Evolutionary conservation across 179 eudicot species (phyloP), one percentile per base, ranked within the genome.

Genomic region (Spinacia oleracea): DNA sequence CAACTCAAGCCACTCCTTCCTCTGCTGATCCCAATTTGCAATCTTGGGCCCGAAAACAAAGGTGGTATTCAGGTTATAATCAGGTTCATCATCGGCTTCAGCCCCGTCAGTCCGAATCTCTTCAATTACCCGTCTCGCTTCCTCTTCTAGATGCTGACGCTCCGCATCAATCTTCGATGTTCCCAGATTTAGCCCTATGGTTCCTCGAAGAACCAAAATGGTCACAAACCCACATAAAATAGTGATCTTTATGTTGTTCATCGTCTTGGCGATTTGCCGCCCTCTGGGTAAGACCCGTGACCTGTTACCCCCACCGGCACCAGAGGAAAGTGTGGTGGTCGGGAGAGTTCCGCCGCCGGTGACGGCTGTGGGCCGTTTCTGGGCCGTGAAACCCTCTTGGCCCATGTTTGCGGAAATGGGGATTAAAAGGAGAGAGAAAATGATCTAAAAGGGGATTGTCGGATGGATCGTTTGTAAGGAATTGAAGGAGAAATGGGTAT

Each of bases 211-310:
- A n/a, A 90, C 91, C 31, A 90, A 70, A 53, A 90, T 83, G 6
- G 93, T 90, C 5, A 90, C 86, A 70, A 90, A 83, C 6, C 89
- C 81, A 50, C 93, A 90, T 5, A 90, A 62, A 48, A 90, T 14
- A 1, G 93, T 90, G 59, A 90, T 87, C 85, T 90, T 90, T 4
- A 88, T 84, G 58, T 88, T 89, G 79, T 86, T 86, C 77, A 86
- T 32, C 8, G 89, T 86, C 53, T 86, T 86, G n/a, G 83, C 83
- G 73, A 86, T 81, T 34, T 82, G 89, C 25, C 84, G 82, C 68
- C 78, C 42, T 20, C 86, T 86, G n/a, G 83, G 78, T 31, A 3
- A 23, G 4, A 51, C 67, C 7, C 79, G 73, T 1, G 46, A 27
- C 9, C 81, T 77, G 69, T 27, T 18, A 2, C 31, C 25, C 1